Percentiles rank a stretch among this genome's conserved stretches.
Evolutionary conservation across 2,329 filamentous ascomycete species (phyloP).

Genomic region (Xylariaceae sp.): DNA sequence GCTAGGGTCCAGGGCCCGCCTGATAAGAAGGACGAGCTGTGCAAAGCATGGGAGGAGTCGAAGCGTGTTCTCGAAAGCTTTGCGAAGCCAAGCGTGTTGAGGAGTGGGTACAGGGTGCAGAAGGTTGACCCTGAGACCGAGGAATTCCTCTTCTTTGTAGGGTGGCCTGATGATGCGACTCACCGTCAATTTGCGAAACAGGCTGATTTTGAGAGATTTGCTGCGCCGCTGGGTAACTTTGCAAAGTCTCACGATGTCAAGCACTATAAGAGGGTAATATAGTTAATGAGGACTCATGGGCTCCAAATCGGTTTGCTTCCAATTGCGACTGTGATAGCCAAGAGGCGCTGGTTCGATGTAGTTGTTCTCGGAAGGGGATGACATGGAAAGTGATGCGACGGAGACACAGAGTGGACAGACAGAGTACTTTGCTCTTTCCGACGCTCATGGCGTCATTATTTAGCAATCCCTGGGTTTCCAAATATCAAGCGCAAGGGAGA

Average conservation of each 20-base stretch:
- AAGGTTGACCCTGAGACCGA: conserved; percentile 32
- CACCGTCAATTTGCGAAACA: conserved; percentile 29
- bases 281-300: not conserved
- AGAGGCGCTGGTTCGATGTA: too few relatives aligned
- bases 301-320: too few relatives aligned
- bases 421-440: too few relatives aligned
- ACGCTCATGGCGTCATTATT: too few relatives aligned
- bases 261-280: conserved; percentile 32
- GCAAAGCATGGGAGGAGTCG: conserved; percentile 31
- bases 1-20: conserved; percentile 28
- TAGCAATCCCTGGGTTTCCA: too few relatives aligned
- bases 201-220: conserved; percentile 23
- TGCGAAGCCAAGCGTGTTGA: conserved; percentile 31
- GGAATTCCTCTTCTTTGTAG: conserved; percentile 39
- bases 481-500: too few relatives aligned
- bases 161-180: conserved; percentile 34
- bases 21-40: conserved; percentile 31
- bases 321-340: too few relatives aligned
- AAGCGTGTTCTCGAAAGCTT: conserved; percentile 30
- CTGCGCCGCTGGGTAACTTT: conserved; percentile 18
- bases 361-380: too few relatives aligned
- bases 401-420: too few relatives aligned
- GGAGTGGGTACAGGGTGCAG: conserved; percentile 42
- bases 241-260: conserved; percentile 24
- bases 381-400: too few relatives aligned